These are phyloP conservation scores for Nowakowskiella sp. DNA, from an alignment of 192 early-diverging fungal species.

Conservation along the genomic window DNA sequence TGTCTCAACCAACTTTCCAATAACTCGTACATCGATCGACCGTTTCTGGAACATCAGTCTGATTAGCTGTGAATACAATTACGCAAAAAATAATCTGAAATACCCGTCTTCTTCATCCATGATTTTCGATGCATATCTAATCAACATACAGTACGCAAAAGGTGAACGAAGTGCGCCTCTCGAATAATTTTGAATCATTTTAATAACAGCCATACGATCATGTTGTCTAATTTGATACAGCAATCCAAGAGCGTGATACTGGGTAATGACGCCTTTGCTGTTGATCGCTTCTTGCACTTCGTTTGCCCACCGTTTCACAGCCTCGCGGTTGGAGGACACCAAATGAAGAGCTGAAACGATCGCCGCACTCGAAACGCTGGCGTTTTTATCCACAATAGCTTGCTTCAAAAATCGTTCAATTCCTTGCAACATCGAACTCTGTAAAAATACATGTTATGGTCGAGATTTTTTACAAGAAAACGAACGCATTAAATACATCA, in stretches of 20 bases:
- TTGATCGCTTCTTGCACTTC: slow-evolving; percentile 93
- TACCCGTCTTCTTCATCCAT: slow-evolving; percentile 49
- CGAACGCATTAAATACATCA: slow-evolving; percentile 53
- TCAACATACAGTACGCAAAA: slow-evolving; percentile 83
- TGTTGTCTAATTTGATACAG: slow-evolving; percentile 92
- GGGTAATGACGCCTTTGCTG: slow-evolving; percentile 83
- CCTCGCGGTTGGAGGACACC: slow-evolving; percentile 76
- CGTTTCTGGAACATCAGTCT: slow-evolving; percentile 1
- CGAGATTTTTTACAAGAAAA: not conserved
- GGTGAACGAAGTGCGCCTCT: slow-evolving; percentile 65
- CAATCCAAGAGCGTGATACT: slow-evolving; percentile 97
- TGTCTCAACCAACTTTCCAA: slow-evolving; percentile 87
- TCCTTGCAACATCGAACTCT: slow-evolving; percentile 89
- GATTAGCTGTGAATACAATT: not conserved
- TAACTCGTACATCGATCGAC: slow-evolving; percentile 68
- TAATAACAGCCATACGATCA: slow-evolving; percentile 96
- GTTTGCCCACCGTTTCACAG: slow-evolving; percentile 93
- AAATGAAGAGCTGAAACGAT: slow-evolving; percentile 86
- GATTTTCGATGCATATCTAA: slow-evolving; percentile 81
- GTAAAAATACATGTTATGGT: not conserved
- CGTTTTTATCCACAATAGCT: slow-evolving; percentile 90
- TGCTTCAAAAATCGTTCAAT: slow-evolving; percentile 96
- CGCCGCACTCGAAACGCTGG: slow-evolving; percentile 81
- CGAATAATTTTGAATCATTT: slow-evolving; percentile 86
- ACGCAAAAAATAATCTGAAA: not conserved